These are phyloP conservation scores for Diplosphaera chodatii DNA, from an alignment of 139 green algal species.

Conservation along the genomic window DNA sequence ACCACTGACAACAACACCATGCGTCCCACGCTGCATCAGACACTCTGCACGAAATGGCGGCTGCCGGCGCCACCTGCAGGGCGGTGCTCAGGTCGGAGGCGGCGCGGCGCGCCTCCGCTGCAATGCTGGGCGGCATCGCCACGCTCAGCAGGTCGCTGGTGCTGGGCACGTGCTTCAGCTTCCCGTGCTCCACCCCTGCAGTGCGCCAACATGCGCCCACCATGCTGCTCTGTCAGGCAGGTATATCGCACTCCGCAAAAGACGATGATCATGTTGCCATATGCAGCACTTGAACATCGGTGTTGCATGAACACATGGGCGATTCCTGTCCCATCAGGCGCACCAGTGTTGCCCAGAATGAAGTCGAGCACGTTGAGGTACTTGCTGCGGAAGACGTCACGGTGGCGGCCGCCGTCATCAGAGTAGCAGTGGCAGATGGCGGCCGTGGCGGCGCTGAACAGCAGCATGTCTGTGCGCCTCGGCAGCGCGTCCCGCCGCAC, in stretches of 20 bases:
- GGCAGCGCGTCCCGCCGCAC: constrained; percentile 22
- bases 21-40: too few species aligned
- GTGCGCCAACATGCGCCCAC: not conserved
- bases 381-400: constrained; percentile 86
- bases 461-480: constrained; percentile 65
- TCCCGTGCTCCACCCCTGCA: constrained; percentile 45
- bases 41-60: too few species aligned
- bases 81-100: too few species aligned
- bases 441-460: constrained; percentile 68
- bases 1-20: too few species aligned
- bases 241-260: too few species aligned
- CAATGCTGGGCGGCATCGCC: not conserved
- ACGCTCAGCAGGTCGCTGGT: constrained; percentile 46
- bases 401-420: constrained; percentile 41
- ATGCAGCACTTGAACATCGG: too few species aligned
- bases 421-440: constrained; percentile 89
- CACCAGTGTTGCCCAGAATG: constrained; percentile 76
- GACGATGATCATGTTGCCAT: too few species aligned
- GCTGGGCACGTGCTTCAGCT: constrained; percentile 58
- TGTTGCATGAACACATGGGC: too few species aligned
- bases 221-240: too few species aligned
- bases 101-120: not conserved
- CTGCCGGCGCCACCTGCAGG: not conserved
- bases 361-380: constrained; percentile 93
- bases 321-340: too few species aligned